Evolutionary conservation across 352 stramenopile genomes (phyloP), one percentile per base, ranked within the genome.

Genomic region (Peronosclerospora sorghi): DNA sequence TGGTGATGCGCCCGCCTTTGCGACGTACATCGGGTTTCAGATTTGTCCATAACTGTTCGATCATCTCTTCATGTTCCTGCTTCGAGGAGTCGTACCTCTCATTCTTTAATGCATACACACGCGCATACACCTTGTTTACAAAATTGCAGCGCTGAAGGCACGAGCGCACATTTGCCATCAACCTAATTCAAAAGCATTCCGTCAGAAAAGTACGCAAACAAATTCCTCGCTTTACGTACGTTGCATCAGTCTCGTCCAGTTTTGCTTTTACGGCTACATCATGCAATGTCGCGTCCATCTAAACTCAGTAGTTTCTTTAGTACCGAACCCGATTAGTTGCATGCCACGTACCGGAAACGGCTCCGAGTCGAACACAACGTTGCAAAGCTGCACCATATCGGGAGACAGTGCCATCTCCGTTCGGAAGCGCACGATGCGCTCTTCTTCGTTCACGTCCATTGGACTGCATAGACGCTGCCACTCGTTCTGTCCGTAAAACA

Each of bases 1-100:
- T 92, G 1, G 80, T 92, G 44, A 88, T 85, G 0, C 80, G 65
- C 19, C 80, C 80, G 32, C 77, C 75, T 26, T 62, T 56, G 39
- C 80, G 77, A 46, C 80, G 80, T 13, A 88, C 60, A 32, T 81
- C 59, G 0, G 80, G 80, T 65, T 92, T 92, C 29, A 90, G 57
- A 18, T 79, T 83, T 14, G 43, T 47, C 80, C 80, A 92, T 26
- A 92, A 42, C 28, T 86, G 63, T 51, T 92, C 80, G n/a, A 92
- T 47, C 71, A 86, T 73, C 9, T 59, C 67, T 65, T 92, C 80
- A 42, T 92, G 80, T 9, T 56, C 29, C 0, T 54, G 35, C n/a
- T 87, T 89, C 28, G 39, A 51, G 14, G 80, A 87, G 36, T 56
- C 67, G 42, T 89, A 92, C 0, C 36, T 29, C 51, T 90, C 73